Base-by-base conservation (phyloP, 306 rosid species). In the Medicago lupulina region DNA sequence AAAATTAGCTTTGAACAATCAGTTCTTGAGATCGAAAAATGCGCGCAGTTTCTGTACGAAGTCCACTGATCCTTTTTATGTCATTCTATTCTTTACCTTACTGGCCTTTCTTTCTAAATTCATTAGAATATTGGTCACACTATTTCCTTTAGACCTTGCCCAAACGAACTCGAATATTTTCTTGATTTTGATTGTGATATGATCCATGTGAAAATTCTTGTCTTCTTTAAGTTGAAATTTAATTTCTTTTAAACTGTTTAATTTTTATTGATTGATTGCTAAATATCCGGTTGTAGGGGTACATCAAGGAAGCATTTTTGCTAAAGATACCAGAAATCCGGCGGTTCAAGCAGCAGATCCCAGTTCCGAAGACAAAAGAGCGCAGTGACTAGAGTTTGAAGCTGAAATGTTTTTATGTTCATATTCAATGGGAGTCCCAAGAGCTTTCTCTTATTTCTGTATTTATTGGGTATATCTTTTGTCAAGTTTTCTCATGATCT, bases 311-410 rank as follows among this genome's bases (percentile, higher is more conserved):
- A 87, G 89, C 85, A 68, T 67, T 70, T 80, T 64, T 55, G 86
- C 79, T 39, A 90, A 85, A 81, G 96, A 86, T 58, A 70, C 77
- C 21, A 90, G 92, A 81, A 89, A 85, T 86, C 75, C 75, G 14
- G 79, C 75, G 14, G 80, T 79, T 80, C 92, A 88, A 80, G 85
- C 83, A 47, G 81, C 86, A 4, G 91, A 90, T 59, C 87, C 83
- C 40, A 65, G 72, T 72, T 76, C 84, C 18, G 91, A 90, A 82
- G 93, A 83, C 76, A 91, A 86, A 88, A 86, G 80, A 86, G 89
- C 82, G 76, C 82, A 50, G 55, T 88, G 84, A 88, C 86, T 78
- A 76, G 76, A 75, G 67, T 62, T 80, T 74, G 67, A 75, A 68
- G 41, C 41, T 59, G 63, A 57, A 49, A 65, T 58, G 70, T 63